Percentiles rank a stretch among this genome's conserved stretches.
These are phyloP conservation scores for Stevia rebaudiana DNA, from an alignment of 140 eudicot species.

Conservation along the genomic window DNA sequence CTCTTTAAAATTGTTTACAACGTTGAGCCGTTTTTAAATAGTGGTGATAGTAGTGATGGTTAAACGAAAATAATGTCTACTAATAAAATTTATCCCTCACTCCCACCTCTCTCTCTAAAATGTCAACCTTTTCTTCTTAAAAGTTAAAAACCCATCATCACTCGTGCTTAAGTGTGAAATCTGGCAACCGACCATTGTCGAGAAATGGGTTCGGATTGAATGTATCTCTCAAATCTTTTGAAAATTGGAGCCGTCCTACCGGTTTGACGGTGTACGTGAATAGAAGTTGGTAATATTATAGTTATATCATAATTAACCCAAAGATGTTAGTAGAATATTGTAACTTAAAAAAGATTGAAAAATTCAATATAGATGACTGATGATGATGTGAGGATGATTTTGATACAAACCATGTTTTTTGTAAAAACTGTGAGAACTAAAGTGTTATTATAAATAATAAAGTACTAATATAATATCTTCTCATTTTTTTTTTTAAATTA, in stretches of 20 bases:
- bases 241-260: too few relatives aligned
- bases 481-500: too few relatives aligned
- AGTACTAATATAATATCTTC: too few relatives aligned
- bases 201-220: background rate
- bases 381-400: too few relatives aligned
- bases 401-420: too few relatives aligned
- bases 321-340: background rate
- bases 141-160: background rate
- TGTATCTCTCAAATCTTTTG: background rate
- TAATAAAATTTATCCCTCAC: background rate
- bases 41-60: background rate
- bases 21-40: background rate
- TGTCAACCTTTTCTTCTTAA: slow-evolving; percentile 26
- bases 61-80: slow-evolving; percentile 4
- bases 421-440: too few relatives aligned
- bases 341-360: background rate
- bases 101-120: background rate
- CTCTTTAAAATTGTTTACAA: background rate
- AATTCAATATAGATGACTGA: too few relatives aligned
- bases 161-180: slow-evolving; percentile 25
- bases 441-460: too few relatives aligned
- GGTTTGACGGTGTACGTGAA: too few relatives aligned
- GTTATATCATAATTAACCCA: too few relatives aligned
- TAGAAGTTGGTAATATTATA: too few relatives aligned
- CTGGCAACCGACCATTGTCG: slow-evolving; percentile 29